phyloP scores from a whole-genome alignment of 257 asterid species.

The Fraxinus anomala region DNA sequence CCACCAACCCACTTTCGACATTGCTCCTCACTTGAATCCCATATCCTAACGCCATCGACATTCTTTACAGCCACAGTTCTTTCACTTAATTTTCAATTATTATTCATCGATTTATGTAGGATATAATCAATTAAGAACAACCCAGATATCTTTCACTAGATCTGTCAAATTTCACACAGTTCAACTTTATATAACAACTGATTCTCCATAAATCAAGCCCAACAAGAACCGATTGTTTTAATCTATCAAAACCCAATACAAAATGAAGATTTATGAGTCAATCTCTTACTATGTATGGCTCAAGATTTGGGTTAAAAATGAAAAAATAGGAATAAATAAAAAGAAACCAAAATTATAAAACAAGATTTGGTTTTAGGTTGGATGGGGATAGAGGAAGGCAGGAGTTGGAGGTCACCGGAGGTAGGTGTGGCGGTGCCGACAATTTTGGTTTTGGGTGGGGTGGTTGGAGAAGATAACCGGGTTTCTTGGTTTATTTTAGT shows the following conservation, averaged over 20 bases:
- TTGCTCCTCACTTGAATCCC: conserved; percentile 39
- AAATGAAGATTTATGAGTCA: neutral
- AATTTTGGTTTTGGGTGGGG: too few relatives aligned
- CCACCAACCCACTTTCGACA: conserved; percentile 33
- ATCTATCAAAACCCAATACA: neutral
- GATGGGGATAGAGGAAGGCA: too few relatives aligned
- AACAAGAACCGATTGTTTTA: neutral
- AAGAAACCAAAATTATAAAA: too few relatives aligned
- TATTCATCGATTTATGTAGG: neutral
- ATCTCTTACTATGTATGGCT: conserved; percentile 32
- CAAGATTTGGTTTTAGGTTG: too few relatives aligned
- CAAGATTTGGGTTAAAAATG: conserved; percentile 2
- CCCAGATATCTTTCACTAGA: conserved; percentile 22
- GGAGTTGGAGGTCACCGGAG: too few relatives aligned
- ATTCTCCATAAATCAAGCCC: neutral
- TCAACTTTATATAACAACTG: conserved; percentile 1
- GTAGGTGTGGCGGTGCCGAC: too few relatives aligned
- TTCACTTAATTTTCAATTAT: neutral
- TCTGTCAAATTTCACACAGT: conserved; percentile 25
- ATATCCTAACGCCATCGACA: conserved; percentile 71
- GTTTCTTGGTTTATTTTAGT: too few relatives aligned
- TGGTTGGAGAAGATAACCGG: too few relatives aligned
- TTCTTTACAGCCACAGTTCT: conserved; percentile 19
- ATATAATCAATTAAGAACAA: neutral
- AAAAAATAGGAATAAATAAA: neutral